A percentile compares a stretch with the other conserved stretches of the same genome.
These are phyloP conservation scores for Xylaria sp. DNA, from an alignment of 2,329 filamentous ascomycete species.

Conservation along the genomic window DNA sequence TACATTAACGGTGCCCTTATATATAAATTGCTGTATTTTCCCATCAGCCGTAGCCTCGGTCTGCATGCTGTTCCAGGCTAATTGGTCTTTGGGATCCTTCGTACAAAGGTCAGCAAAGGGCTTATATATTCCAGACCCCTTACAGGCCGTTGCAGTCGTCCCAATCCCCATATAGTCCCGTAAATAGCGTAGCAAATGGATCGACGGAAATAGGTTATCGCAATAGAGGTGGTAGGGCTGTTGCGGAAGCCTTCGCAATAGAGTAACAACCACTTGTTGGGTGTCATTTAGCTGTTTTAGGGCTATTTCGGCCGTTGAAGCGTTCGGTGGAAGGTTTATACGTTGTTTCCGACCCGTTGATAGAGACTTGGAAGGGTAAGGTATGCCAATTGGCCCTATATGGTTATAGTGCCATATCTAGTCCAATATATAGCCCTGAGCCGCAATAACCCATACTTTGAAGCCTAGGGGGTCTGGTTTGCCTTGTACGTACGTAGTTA, in stretches of 20 bases:
- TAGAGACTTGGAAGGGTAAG: not conserved
- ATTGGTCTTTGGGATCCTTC: not conserved
- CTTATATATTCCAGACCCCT: not conserved
- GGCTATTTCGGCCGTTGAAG: not conserved
- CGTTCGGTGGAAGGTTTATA: not conserved
- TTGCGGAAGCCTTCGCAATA: not conserved
- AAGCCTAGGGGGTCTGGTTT: not conserved
- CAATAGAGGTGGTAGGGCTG: not conserved
- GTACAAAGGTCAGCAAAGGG: not conserved
- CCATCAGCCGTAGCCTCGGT: not conserved
- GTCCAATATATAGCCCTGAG: not conserved
- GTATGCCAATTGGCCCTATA: not conserved
- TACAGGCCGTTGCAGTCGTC: not conserved
- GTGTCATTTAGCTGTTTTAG: constrained; percentile 5
- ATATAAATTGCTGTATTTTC: constrained; percentile 9
- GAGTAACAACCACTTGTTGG: not conserved
- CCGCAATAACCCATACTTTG: not conserved
- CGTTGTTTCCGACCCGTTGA: too few relatives aligned
- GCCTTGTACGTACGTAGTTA: not conserved
- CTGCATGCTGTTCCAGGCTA: too few relatives aligned
- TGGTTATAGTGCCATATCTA: not conserved
- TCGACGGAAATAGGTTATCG: constrained; percentile 9
- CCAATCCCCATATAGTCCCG: constrained; percentile 1
- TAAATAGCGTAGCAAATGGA: not conserved
- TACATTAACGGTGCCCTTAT: constrained; percentile 1